phyloP scores from a whole-genome alignment of 2,329 filamentous ascomycete species.

The Xylaria sp. region DNA sequence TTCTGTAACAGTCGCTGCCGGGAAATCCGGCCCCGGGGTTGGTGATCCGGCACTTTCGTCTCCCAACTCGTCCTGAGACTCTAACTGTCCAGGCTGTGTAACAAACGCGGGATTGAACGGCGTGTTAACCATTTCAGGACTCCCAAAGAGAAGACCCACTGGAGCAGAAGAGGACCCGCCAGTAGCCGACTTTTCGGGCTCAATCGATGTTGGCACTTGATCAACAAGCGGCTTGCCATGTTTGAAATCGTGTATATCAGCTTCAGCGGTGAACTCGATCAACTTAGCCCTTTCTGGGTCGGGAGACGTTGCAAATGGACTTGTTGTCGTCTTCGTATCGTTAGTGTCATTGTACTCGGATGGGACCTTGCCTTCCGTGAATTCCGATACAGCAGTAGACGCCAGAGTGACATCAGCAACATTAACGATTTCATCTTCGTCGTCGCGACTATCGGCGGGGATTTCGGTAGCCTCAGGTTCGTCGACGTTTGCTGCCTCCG shows the following conservation, averaged over 20 bases:
- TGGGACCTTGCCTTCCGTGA: slow-evolving; percentile 42
- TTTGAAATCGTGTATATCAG: slow-evolving; percentile 47
- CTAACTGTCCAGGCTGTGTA: slow-evolving; percentile 24
- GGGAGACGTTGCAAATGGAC: slow-evolving; percentile 49
- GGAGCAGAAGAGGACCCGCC: slow-evolving; percentile 61
- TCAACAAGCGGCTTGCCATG: slow-evolving; percentile 47
- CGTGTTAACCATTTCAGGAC: slow-evolving; percentile 27
- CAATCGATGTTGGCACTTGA: slow-evolving; percentile 35
- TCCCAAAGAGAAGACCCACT: slow-evolving; percentile 32
- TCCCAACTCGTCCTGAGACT: slow-evolving; percentile 25
- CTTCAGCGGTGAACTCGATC: slow-evolving; percentile 53
- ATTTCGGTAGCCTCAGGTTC: slow-evolving; percentile 33
- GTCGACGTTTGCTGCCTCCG: slow-evolving; percentile 7
- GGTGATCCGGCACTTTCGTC: slow-evolving; percentile 32
- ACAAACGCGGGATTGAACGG: slow-evolving; percentile 29
- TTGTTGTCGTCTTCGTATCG: slow-evolving; percentile 44
- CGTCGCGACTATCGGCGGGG: slow-evolving; percentile 28
- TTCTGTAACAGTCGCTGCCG: slow-evolving; percentile 13
- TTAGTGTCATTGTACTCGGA: slow-evolving; percentile 32
- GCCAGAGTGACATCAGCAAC: slow-evolving; percentile 48
- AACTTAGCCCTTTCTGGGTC: slow-evolving; percentile 48
- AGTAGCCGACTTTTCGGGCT: slow-evolving; percentile 56
- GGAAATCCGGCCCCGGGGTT: slow-evolving; percentile 31
- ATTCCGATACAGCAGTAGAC: slow-evolving; percentile 49
- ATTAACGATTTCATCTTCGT: slow-evolving; percentile 41